Evolutionary conservation across 306 rosid species (phyloP).

Genomic region (Malus fusca): DNA sequence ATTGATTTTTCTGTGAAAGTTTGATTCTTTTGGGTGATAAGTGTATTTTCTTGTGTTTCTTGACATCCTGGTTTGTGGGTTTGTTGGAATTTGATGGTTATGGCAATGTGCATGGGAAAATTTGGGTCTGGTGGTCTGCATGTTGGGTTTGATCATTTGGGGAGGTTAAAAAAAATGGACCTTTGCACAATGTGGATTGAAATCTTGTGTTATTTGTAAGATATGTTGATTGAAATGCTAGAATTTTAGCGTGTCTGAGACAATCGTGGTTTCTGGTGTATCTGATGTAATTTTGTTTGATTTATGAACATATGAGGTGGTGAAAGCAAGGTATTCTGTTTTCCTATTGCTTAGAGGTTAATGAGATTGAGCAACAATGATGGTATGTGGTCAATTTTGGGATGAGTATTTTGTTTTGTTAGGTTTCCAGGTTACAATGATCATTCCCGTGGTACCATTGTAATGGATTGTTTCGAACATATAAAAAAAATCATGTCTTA

Average conservation of each 20-base stretch:
- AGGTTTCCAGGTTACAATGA: neutral
- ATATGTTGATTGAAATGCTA: neutral
- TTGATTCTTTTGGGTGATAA: neutral
- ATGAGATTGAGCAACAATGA: neutral
- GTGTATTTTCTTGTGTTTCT: neutral
- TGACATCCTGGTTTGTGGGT: neutral
- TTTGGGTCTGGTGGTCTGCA: conserved; percentile 32
- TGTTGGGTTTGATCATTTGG: conserved; percentile 27
- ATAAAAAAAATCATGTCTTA: neutral
- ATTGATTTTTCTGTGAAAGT: neutral
- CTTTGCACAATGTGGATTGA: conserved; percentile 42
- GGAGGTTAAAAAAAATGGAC: conserved; percentile 5
- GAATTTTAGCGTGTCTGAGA: neutral
- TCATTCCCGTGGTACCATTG: neutral
- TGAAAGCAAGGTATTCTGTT: neutral
- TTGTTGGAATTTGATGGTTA: conserved; percentile 1
- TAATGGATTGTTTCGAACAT: neutral
- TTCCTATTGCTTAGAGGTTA: neutral
- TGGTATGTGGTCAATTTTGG: neutral
- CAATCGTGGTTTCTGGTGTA: neutral
- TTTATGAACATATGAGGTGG: neutral
- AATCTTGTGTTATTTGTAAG: conserved; percentile 11
- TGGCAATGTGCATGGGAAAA: conserved; percentile 14
- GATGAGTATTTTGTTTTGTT: neutral
- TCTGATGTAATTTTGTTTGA: neutral